Percentiles rank a stretch among this genome's conserved stretches.
These are phyloP conservation scores for Crucihimalaya himalaica DNA, from an alignment of 345 rosid species.

Conservation along the genomic window DNA sequence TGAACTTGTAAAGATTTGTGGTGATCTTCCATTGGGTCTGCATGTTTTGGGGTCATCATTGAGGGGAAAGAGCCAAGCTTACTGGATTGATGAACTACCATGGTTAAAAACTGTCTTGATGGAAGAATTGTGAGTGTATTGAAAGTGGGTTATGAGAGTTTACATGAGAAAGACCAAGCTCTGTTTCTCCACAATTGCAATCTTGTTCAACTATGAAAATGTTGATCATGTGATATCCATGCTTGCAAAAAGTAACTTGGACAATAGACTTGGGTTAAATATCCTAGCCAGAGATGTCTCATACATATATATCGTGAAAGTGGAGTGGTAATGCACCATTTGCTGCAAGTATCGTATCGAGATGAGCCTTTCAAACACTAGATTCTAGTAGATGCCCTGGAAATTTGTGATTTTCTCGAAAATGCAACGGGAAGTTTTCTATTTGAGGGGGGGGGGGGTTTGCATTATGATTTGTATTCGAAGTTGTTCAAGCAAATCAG, in stretches of 20 bases:
- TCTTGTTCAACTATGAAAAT: neutral
- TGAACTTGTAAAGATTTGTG: neutral
- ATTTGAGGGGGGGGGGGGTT: too few relatives aligned
- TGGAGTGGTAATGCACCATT: slow-evolving; percentile 27
- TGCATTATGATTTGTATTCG: too few relatives aligned
- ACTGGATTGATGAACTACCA: neutral
- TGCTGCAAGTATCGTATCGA: slow-evolving; percentile 29
- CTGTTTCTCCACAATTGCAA: slow-evolving; percentile 39
- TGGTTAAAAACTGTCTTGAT: neutral
- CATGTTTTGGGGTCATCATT: neutral
- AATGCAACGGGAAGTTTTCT: too few relatives aligned
- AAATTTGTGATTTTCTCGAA: too few relatives aligned
- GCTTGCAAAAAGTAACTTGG: neutral
- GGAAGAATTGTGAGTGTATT: slow-evolving; percentile 2
- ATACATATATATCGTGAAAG: neutral
- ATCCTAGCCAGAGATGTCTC: slow-evolving; percentile 6
- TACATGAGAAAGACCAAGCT: slow-evolving; percentile 13
- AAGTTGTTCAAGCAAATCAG: too few relatives aligned
- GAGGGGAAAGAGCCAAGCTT: neutral
- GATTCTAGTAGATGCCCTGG: too few relatives aligned
- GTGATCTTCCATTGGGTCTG: neutral
- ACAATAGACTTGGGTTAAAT: neutral
- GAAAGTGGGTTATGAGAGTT: slow-evolving; percentile 32
- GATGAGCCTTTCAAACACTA: too few relatives aligned
- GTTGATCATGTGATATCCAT: neutral